Base-by-base conservation (phyloP, 164 flowering plant species). In the Echeveria elegans region DNA sequence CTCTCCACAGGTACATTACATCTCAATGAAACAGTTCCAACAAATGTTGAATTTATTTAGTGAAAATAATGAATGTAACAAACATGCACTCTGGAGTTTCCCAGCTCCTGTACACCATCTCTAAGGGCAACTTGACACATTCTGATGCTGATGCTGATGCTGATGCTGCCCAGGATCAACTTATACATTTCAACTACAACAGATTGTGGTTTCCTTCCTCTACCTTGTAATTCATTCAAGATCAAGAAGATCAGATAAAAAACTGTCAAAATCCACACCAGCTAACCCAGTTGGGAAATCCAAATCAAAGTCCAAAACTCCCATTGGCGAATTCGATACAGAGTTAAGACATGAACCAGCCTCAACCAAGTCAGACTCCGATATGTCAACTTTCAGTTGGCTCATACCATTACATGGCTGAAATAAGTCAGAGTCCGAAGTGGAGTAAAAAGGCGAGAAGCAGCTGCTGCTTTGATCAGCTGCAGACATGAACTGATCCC, bases 401-500 rank as follows among this genome's bases (percentile, higher is more conserved):
- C 72, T 75, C 0, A 72, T 24, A 12, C 76, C 37, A 10, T 40
- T 69, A 66, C 68, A 73, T 40, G 59, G 1, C 12, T 78, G 52
- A 30, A 77, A 77, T 10, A 74, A 77, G 71, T 70, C 70, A 15
- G 79, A 76, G 6, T 82, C 87, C 0, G 80, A 78, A 16, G 78
- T 74, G n/a, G 78, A 72, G 0, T 76, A 38, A 0, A 85, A 78
- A 9, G 86, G 77, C n/a, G 72, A 8, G 45, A 74, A 65, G 52
- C 68, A 71, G 23, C 43, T 62, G n/a, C 14, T n/a, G n/a, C n/a
- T n/a, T n/a, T n/a, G n/a, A n/a, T n/a, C n/a, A n/a, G n/a, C n/a
- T n/a, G n/a, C n/a, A n/a, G n/a, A n/a, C n/a, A n/a, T n/a, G n/a
- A n/a, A 21, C 26, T 63, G 37, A 36, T 36, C 45, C 11, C 2